Percentiles rank a stretch among this genome's conserved stretches.
Evolutionary conservation across 257 asterid species (phyloP).

Genomic region (Echites panduratus): DNA sequence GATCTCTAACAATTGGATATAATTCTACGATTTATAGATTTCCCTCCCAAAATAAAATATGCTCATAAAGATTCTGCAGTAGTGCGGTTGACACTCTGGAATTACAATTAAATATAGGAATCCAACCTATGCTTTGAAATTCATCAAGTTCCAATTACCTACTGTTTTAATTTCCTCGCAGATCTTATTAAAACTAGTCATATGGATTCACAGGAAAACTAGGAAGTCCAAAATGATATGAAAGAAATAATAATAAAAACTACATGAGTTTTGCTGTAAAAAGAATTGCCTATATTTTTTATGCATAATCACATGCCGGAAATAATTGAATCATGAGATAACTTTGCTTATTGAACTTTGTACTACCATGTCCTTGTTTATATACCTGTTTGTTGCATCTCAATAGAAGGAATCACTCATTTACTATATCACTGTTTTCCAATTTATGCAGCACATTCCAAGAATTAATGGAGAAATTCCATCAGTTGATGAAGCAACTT

Average conservation of each 20-base stretch:
- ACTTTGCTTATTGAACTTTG: slow-evolving; percentile 3
- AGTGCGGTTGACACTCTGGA: background rate
- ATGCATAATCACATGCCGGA: background rate
- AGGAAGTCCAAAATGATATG: too few species aligned
- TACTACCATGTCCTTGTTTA: background rate
- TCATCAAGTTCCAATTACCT: background rate
- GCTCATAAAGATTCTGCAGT: background rate
- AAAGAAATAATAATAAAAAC: background rate
- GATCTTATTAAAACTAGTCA: background rate
- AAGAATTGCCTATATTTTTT: background rate
- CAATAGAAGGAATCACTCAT: background rate
- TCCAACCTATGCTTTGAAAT: background rate
- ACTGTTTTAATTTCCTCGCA: background rate
- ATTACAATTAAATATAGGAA: background rate
- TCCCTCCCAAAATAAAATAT: background rate
- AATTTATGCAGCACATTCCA: slow-evolving; percentile 78
- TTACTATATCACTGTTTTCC: background rate
- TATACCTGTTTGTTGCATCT: slow-evolving; percentile 8
- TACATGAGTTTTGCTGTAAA: background rate
- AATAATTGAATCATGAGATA: background rate
- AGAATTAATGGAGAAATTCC: slow-evolving; percentile 93
- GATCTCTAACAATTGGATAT: background rate
- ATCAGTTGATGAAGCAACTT: slow-evolving; percentile 80
- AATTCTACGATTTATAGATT: background rate
- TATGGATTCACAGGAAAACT: too few species aligned